Base-by-base conservation (phyloP, 2,329 filamentous ascomycete species). In the Arachnopeziza araneosa region DNA sequence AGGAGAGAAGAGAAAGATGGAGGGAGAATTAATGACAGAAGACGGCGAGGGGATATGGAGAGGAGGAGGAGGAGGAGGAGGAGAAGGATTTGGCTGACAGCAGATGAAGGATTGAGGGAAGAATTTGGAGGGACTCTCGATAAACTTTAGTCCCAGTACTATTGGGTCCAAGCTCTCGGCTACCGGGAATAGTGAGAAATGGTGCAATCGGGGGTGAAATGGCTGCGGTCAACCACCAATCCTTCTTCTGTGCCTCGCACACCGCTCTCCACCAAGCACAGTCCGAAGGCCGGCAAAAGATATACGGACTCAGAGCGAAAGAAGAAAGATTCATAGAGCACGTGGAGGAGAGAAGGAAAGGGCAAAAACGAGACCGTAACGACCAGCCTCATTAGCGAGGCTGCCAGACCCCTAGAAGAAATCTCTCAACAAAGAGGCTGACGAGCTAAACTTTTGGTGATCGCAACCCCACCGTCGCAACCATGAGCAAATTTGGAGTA, bases 401-500 rank as follows among this genome's bases (percentile, higher is more conserved):
- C 36, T 14, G 6, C 17, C 36, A 19, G 36, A 12, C 4, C 36
- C 6, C 36, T 44, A 44, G 24, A 44, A 44, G 36, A 44, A 44
- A 44, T 44, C 17, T 44, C 36, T 44, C 36, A 44, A 44, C 36
- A 44, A 32, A 44, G 36, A 44, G 36, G 36, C 36, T 44, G 36
- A 6, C 36, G 17, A 44, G 36, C 36, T 44, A 44, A n/a, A 30
- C 26, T 44, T 44, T 44, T 44, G 6, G 6, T 44, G 5, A 55
- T 51, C 54, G 53, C 51, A 44, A 55, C 32, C 53, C 54, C 54
- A 22, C 54, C 51, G 24, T 44, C 57, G 52, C 58, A 60, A 78
- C 61, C 66, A 96, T 96, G 91, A 93, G 90, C 76, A 96, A 97
- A 76, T 98, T 93, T 73, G 95, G 95, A 57, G 87, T 91, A 66